Conservation (phyloP, 2,329 filamentous ascomycete species). For the Neobulgaria alba region DNA sequence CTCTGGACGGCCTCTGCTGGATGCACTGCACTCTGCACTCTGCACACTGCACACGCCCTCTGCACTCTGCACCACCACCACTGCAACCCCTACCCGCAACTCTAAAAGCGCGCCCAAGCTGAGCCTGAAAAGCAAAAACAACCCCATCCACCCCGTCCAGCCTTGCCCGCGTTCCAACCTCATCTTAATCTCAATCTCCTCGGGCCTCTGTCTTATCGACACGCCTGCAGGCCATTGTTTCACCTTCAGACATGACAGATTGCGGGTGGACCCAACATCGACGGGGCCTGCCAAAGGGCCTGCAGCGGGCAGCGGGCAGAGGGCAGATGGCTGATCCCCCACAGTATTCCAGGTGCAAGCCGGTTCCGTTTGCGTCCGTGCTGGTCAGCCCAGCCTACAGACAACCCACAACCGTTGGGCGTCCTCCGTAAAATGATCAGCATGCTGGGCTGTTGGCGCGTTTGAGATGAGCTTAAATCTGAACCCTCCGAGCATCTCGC, state of each 20-base stretch:
- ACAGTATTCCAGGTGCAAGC: background rate
- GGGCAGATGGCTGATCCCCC: conserved; percentile 1
- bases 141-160: no score
- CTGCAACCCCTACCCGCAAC: no score
- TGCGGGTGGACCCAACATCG: background rate
- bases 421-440: no score
- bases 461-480: conserved; percentile 20
- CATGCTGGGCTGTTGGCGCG: background rate
- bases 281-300: no score
- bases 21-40: no score
- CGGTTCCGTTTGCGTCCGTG: background rate
- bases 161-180: no score
- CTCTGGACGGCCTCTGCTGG: no score
- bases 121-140: background rate
- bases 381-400: no score
- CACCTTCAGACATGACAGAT: background rate
- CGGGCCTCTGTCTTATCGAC: background rate
- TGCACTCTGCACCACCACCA: no score
- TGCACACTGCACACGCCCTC: no score
- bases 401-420: background rate
- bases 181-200: background rate
- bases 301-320: background rate
- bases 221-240: background rate
- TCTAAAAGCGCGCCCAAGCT: no score
- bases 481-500: conserved; percentile 7